Conservation (phyloP, 306 rosid genomes). For the Ormosia emarginata region DNA sequence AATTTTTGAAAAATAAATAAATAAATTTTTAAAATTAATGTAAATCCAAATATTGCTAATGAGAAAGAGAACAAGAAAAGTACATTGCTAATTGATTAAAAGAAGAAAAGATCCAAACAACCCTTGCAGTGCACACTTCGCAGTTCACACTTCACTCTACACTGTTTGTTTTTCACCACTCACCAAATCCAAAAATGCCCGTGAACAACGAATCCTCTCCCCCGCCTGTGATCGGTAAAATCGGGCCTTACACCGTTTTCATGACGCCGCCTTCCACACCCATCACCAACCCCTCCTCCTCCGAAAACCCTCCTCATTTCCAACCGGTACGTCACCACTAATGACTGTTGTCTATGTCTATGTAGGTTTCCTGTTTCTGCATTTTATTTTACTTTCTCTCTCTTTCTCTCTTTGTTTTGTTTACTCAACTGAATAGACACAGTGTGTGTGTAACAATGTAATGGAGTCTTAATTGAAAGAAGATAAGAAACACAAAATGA, state of each 20-base stretch:
- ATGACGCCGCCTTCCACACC: conserved; percentile 87
- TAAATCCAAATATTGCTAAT: too few relatives aligned
- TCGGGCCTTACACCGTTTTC: conserved; percentile 97
- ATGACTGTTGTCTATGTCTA: too few relatives aligned
- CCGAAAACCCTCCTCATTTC: conserved; percentile 47
- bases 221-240: conserved; percentile 86
- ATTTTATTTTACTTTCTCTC: neutral
- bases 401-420: neutral
- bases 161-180: neutral
- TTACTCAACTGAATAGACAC: neutral
- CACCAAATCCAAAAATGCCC: conserved; percentile 39
- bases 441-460: neutral
- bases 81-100: too few relatives aligned
- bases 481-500: too few relatives aligned
- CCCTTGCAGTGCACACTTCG: too few relatives aligned
- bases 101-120: too few relatives aligned
- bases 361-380: too few relatives aligned
- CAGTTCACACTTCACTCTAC: neutral
- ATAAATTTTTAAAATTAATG: too few relatives aligned
- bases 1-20: too few relatives aligned
- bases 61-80: too few relatives aligned
- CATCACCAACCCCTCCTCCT: too few relatives aligned
- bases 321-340: conserved; percentile 47
- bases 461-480: neutral
- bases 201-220: conserved; percentile 73